Evolutionary conservation across 345 rosid species (phyloP).

Genomic region (Trapa bicornis): DNA sequence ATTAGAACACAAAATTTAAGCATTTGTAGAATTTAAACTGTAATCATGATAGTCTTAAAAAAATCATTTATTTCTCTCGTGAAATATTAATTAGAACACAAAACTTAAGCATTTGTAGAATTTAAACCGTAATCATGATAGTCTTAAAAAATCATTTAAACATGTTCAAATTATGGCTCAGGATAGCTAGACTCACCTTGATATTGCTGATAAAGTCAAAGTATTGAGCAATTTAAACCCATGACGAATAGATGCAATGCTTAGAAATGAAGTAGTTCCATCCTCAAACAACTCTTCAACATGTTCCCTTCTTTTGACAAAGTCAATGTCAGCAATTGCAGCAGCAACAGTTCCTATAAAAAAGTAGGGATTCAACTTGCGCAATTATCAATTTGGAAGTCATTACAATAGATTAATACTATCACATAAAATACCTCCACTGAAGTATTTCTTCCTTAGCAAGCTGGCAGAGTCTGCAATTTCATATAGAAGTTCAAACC

Average conservation of each 20-base stretch:
- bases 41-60: background rate
- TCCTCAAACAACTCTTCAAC: conserved; percentile 86
- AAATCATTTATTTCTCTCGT: background rate
- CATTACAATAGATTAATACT: background rate
- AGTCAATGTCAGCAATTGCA: conserved; percentile 85
- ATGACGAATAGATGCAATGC: conserved; percentile 69
- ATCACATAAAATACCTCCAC: conserved; percentile 55
- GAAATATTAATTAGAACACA: background rate
- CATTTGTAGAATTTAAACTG: background rate
- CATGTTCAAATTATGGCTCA: background rate
- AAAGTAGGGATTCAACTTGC: background rate
- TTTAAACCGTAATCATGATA: background rate
- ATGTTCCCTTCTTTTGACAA: conserved; percentile 77
- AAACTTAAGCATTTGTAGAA: background rate
- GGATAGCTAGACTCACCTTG: conserved; percentile 33
- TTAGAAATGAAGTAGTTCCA: conserved; percentile 76
- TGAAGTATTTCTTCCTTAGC: conserved; percentile 71
- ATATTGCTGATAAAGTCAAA: conserved; percentile 51
- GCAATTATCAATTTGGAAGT: background rate
- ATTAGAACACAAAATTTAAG: background rate
- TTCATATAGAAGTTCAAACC: background rate
- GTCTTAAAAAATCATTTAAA: background rate
- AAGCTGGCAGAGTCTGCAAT: conserved; percentile 72
- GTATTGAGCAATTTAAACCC: conserved; percentile 71
- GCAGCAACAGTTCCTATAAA: conserved; percentile 83